Base-by-base conservation (phyloP, 768 basidiomycete species). In the Gyrodon lividus region DNA sequence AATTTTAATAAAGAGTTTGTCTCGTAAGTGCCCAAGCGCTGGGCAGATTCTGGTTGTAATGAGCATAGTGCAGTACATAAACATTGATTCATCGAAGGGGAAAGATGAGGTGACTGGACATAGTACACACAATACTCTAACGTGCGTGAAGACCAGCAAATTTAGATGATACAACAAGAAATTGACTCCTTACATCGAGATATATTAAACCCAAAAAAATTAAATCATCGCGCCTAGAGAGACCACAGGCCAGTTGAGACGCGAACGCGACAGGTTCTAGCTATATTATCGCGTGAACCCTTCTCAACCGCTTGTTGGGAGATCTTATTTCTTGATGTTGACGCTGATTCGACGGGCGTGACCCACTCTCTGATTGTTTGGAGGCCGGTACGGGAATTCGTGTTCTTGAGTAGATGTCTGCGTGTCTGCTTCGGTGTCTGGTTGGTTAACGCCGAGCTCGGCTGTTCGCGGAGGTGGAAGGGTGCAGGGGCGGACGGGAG, bases 311-410 rank as follows among this genome's bases (percentile, higher is more conserved):
- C 59, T 56, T 1, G 30, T 23, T 40, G 40, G 24, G 4, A 55
- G 48, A 50, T 14, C 26, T 0, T 52, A 50, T 42, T 68, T 70
- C 60, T 69, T 72, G 59, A 73, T 50, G 37, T 62, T 52, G 51
- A 75, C 68, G 50, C 70, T 76, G 53, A 75, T 64, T 13, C 75
- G 71, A 24, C 70, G 66, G 12, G 71, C 68, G 35, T 76, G 74
- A 5, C 75, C 74, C 2, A 61, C 56, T n/a, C 54, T 63, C 51
- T 69, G 66, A 37, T 59, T 50, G 48, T 60, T 63, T 19, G 65
- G 68, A 20, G 72, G 67, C 8, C 57, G 59, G 55, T 71, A 72
- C 12, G 74, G 67, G 19, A 68, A 68, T 20, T 64, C 62, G 26
- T 57, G 40, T 28, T 54, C 58, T 16, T 44, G 20, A 2, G 37